A percentile compares a stretch with the other conserved stretches of the same genome.
Conservation (phyloP, 805 yeast genomes). For the Yueomyces sp. region DNA sequence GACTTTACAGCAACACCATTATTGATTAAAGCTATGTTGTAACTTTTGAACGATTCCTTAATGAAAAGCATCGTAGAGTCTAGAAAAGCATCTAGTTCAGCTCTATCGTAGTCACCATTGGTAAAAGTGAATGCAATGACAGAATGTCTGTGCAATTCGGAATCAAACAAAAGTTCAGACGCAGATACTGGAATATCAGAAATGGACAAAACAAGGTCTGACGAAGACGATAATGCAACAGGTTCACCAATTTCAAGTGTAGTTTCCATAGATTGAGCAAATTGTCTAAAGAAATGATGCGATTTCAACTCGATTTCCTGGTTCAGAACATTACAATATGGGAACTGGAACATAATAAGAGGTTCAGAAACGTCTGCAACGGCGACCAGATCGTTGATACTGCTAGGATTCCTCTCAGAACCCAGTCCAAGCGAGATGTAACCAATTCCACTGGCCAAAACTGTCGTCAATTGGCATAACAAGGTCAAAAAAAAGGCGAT, state of each 20-base stretch:
- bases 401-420: background rate
- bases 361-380: constrained; percentile 2
- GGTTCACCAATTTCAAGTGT: constrained; percentile 2
- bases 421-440: background rate
- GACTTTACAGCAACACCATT: background rate
- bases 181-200: constrained; percentile 10
- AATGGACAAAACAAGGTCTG: background rate
- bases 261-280: constrained; percentile 1
- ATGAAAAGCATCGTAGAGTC: constrained; percentile 13
- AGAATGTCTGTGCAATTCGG: constrained; percentile 7
- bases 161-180: constrained; percentile 11
- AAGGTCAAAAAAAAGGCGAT: too few species aligned
- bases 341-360: constrained; percentile 7
- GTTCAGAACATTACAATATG: constrained; percentile 3
- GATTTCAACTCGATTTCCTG: constrained; percentile 1
- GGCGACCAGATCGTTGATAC: background rate
- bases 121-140: constrained; percentile 14
- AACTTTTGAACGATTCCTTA: constrained; percentile 9
- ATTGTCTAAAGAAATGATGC: constrained; percentile 1
- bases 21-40: background rate
- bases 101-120: constrained; percentile 11
- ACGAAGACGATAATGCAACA: background rate
- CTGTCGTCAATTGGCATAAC: too few species aligned
- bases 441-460: background rate
- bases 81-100: constrained; percentile 14